These are phyloP conservation scores for Pelargonium cotyledonis DNA, from an alignment of 441 rosid genomes.

Conservation along the genomic window DNA sequence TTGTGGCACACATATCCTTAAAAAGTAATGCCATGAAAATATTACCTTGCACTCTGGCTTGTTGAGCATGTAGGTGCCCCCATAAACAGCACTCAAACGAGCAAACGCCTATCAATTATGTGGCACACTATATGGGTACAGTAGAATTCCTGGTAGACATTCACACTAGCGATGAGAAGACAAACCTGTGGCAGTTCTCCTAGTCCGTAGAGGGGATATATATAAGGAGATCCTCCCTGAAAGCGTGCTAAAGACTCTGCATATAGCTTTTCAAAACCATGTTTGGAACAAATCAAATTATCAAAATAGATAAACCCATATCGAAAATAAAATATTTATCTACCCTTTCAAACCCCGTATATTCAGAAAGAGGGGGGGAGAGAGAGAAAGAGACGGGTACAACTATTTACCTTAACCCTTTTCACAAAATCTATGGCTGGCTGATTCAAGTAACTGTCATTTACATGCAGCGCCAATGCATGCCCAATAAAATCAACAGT, in stretches of 20 bases:
- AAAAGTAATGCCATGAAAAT: no score
- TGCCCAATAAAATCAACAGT: slow-evolving; percentile 70
- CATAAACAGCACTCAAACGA: slow-evolving; percentile 67
- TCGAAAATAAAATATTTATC: background rate
- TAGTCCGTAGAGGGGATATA: slow-evolving; percentile 61
- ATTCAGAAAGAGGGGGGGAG: no score
- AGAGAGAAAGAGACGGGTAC: no score
- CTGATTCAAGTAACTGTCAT: slow-evolving; percentile 53
- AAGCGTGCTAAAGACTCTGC: slow-evolving; percentile 69
- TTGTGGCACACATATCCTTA: no score
- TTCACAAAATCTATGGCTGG: slow-evolving; percentile 62
- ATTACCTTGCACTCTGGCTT: slow-evolving; percentile 55
- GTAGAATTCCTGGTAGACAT: background rate
- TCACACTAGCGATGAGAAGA: slow-evolving; percentile 1
- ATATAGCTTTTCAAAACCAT: slow-evolving; percentile 42
- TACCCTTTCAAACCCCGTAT: no score
- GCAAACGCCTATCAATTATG: slow-evolving; percentile 49
- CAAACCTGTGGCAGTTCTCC: slow-evolving; percentile 73
- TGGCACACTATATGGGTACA: background rate
- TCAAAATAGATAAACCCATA: background rate
- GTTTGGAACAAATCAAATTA: background rate
- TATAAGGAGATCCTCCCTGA: slow-evolving; percentile 68
- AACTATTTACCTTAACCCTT: slow-evolving; percentile 45
- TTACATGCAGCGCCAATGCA: slow-evolving; percentile 59
- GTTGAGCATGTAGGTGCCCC: slow-evolving; percentile 78